Evolutionary conservation across 345 rosid species (phyloP).

Genomic region (Aquilaria malaccensis): DNA sequence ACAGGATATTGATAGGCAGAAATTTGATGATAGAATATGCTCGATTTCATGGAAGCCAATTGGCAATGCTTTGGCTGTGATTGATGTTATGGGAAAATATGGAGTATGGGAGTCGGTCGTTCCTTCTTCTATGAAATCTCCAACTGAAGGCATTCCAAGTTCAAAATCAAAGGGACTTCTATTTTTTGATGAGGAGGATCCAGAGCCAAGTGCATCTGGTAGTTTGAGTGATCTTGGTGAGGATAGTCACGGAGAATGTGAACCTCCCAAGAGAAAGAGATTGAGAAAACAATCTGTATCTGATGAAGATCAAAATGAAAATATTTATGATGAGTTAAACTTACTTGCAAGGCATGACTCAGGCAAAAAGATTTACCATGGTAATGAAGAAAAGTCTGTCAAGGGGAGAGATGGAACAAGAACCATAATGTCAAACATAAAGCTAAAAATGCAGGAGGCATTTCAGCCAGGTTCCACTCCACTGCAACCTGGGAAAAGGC

Average conservation of each 20-base stretch:
- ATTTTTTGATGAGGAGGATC: constrained; percentile 62
- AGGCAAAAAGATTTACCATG: constrained; percentile 25
- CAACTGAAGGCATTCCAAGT: constrained; percentile 66
- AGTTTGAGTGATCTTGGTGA: constrained; percentile 63
- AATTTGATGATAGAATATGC: constrained; percentile 64
- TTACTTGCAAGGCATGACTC: constrained; percentile 30
- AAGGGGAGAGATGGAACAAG: constrained; percentile 32
- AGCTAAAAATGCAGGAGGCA: constrained; percentile 75
- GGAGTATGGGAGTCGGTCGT: constrained; percentile 90
- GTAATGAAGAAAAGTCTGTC: constrained; percentile 32
- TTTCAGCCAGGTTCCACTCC: constrained; percentile 96
- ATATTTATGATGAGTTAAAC: constrained; percentile 31
- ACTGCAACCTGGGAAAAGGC: constrained; percentile 58
- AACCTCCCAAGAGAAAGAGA: constrained; percentile 59
- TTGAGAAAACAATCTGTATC: constrained; percentile 39
- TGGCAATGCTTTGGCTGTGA: constrained; percentile 79
- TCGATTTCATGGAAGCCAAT: constrained; percentile 92
- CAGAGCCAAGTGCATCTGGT: constrained; percentile 44
- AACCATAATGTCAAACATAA: constrained; percentile 24
- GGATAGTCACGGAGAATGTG: constrained; percentile 55
- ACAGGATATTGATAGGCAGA: constrained; percentile 86
- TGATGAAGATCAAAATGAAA: constrained; percentile 46
- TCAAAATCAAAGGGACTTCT: constrained; percentile 54
- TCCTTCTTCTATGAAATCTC: constrained; percentile 89
- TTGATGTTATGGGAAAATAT: constrained; percentile 69